Evolutionary conservation across 345 rosid genomes (phyloP).

Genomic region (Eucalyptus decipiens): DNA sequence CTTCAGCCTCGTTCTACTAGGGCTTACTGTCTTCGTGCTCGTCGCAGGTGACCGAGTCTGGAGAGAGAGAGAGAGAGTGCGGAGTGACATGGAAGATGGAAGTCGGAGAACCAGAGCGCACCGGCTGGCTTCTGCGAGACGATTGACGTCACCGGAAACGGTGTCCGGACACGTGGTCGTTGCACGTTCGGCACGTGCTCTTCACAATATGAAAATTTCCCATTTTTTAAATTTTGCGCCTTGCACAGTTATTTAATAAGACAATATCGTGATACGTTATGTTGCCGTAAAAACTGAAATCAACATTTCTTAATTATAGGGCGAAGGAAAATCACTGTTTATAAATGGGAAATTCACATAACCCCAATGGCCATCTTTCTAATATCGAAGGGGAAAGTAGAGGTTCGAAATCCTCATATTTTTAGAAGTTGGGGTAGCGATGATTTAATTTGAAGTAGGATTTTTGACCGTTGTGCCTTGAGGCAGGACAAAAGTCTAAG

Average conservation of each 20-base stretch:
- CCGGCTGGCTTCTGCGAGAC: not conserved
- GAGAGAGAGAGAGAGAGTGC: not conserved
- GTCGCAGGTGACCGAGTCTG: not conserved
- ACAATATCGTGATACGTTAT: not conserved
- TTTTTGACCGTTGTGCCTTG: no score
- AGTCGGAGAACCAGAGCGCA: not conserved
- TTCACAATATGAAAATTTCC: not conserved
- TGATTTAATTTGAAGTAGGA: no score
- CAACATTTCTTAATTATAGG: not conserved
- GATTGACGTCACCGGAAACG: not conserved
- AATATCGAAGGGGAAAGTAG: no score
- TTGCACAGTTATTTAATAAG: not conserved
- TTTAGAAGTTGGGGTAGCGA: rapidly evolving
- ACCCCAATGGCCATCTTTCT: rapidly evolving
- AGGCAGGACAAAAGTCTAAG: no score
- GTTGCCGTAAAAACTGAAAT: not conserved
- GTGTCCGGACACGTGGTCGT: not conserved
- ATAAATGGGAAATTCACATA: not conserved
- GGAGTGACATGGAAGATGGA: not conserved
- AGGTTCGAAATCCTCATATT: no score
- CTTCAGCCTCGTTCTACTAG: not conserved
- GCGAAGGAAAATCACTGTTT: not conserved
- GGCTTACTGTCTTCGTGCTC: not conserved
- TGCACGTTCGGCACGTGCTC: not conserved
- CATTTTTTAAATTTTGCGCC: not conserved